Percentiles rank a stretch among this genome's conserved stretches.
phyloP scores from a whole-genome alignment of 768 basidiomycete species.

The Lyophyllum shimeji region DNA sequence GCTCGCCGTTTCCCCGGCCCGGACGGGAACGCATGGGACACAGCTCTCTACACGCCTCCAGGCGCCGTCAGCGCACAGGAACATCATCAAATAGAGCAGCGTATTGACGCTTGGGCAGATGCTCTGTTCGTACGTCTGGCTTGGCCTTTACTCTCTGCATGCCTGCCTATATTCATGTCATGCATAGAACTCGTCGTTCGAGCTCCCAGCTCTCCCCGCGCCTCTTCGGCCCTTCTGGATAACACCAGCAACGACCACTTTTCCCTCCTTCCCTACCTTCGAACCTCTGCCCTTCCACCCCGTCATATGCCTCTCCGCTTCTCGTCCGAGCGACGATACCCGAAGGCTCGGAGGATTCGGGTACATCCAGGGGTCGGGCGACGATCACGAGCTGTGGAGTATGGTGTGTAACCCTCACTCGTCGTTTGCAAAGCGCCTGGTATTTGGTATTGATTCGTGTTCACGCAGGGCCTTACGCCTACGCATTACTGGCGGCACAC shows the following conservation, averaged over 20 bases:
- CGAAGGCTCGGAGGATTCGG: constrained; percentile 68
- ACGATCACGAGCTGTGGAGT: constrained; percentile 92
- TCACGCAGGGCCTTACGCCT: constrained; percentile 10
- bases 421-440: too few species aligned
- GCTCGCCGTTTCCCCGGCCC: constrained; percentile 30
- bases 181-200: constrained; percentile 68
- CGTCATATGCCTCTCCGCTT: constrained; percentile 85
- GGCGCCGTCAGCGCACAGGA: constrained; percentile 72
- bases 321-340: constrained; percentile 62
- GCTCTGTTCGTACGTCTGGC: constrained; percentile 53
- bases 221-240: constrained; percentile 90
- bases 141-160: background rate
- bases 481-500: constrained; percentile 11
- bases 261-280: constrained; percentile 35
- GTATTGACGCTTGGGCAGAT: constrained; percentile 67
- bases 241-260: constrained; percentile 64
- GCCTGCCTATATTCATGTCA: background rate
- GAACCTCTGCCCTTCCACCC: constrained; percentile 50
- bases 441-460: background rate
- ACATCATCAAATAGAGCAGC: constrained; percentile 70
- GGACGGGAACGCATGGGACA: constrained; percentile 46
- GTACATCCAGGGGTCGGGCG: constrained; percentile 93
- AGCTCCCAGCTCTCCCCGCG: constrained; percentile 51
- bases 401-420: constrained; percentile 46
- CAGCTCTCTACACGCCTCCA: constrained; percentile 67